Evolutionary conservation across 2,329 filamentous ascomycete species (phyloP).

Genomic region (Paecilomyces sp.): DNA sequence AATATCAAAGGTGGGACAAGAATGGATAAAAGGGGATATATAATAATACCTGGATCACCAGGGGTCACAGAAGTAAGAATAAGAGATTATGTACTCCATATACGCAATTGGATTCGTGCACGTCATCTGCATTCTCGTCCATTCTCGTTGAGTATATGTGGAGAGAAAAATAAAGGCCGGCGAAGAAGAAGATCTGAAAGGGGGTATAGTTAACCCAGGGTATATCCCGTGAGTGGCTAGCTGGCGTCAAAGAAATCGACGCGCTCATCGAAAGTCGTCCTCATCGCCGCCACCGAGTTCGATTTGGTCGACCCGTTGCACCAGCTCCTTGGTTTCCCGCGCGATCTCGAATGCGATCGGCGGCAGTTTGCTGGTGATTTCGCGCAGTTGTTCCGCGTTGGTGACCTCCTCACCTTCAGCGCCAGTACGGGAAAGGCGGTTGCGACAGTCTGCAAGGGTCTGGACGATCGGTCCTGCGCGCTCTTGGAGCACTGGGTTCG

Average conservation of each 20-base stretch:
- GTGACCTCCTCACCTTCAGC: conserved; percentile 55
- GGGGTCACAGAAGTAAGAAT: background rate
- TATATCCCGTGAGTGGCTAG: background rate
- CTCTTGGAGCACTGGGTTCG: conserved; percentile 43
- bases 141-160: background rate
- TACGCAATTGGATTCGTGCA: conserved; percentile 1
- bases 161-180: background rate
- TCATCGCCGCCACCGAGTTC: conserved; percentile 26
- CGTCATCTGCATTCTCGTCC: conserved; percentile 1
- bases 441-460: conserved; percentile 54
- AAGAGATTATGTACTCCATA: background rate
- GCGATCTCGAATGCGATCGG: conserved; percentile 84
- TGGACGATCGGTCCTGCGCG: conserved; percentile 33
- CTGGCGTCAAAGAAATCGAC: background rate
- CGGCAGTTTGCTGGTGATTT: conserved; percentile 64
- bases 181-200: background rate
- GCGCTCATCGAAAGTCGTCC: conserved; percentile 12
- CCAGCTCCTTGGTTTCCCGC: conserved; percentile 70
- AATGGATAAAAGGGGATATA: background rate
- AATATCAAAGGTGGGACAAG: background rate
- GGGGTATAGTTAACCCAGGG: background rate
- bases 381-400: conserved; percentile 41
- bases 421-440: conserved; percentile 58
- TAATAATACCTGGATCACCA: background rate
- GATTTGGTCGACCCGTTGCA: conserved; percentile 40